Percentiles rank a stretch among this genome's conserved stretches.
Evolutionary conservation across 331 rosid species (phyloP).

Genomic region (Prunus yedoensis): DNA sequence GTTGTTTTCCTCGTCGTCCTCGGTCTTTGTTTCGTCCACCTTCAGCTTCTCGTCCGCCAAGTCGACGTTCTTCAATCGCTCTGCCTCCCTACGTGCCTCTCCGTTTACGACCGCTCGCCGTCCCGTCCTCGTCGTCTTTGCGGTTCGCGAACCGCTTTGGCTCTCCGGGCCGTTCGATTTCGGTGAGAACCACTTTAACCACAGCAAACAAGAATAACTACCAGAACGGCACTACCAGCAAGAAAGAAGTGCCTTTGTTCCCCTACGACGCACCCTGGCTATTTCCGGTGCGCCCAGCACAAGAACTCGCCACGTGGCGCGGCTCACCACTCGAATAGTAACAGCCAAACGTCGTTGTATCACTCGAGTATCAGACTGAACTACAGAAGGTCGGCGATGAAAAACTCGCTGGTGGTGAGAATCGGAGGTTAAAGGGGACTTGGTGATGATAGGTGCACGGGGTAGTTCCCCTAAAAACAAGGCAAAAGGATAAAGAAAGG

Average conservation of each 20-base stretch:
- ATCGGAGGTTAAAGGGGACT: conserved; percentile 51
- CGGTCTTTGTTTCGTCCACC: conserved; percentile 45
- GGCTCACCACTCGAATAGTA: neutral
- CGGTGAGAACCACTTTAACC: conserved; percentile 22
- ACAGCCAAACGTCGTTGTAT: neutral
- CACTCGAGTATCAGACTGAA: conserved; percentile 29
- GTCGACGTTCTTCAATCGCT: conserved; percentile 23
- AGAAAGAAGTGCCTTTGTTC: conserved; percentile 55
- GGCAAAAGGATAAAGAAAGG: too few relatives aligned
- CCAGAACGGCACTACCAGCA: conserved; percentile 19
- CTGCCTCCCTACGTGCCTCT: conserved; percentile 26
- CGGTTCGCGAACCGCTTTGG: conserved; percentile 21
- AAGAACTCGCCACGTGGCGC: conserved; percentile 25
- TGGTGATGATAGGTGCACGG: conserved; percentile 25
- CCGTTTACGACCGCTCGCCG: neutral
- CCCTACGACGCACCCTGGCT: conserved; percentile 62
- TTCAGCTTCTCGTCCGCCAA: conserved; percentile 27
- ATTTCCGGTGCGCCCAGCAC: conserved; percentile 68
- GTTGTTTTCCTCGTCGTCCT: conserved; percentile 10
- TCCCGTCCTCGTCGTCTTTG: conserved; percentile 12
- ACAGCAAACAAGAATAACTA: neutral
- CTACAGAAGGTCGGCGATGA: conserved; percentile 56
- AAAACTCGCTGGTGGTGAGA: conserved; percentile 50
- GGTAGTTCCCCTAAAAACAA: too few relatives aligned
- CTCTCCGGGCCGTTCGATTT: conserved; percentile 40